Percentiles rank a stretch among this genome's conserved stretches.
These are phyloP conservation scores for Zhuliangozyma parablackwelliae DNA, from an alignment of 1,139 yeast genomes.

Conservation along the genomic window DNA sequence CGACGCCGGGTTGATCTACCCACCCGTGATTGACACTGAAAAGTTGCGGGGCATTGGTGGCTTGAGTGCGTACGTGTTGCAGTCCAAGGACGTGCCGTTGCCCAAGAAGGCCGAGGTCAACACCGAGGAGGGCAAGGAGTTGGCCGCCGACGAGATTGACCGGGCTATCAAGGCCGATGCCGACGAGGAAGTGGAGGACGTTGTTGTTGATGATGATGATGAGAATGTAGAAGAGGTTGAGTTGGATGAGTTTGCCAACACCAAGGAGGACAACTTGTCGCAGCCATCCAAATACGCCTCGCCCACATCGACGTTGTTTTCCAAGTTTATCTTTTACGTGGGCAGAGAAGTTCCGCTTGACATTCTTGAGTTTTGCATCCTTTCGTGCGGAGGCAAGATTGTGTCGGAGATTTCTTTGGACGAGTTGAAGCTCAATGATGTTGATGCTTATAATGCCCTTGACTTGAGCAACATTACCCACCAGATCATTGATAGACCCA, in stretches of 20 bases:
- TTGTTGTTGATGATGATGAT: conserved; percentile 28
- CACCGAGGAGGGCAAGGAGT: conserved; percentile 28
- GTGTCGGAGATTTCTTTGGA: conserved; percentile 87
- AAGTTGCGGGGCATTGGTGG: conserved; percentile 88
- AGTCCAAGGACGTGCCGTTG: conserved; percentile 37
- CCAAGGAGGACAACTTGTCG: conserved; percentile 67
- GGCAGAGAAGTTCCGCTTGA: conserved; percentile 97
- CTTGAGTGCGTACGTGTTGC: conserved; percentile 71
- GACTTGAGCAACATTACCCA: conserved; percentile 77
- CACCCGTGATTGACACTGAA: conserved; percentile 75
- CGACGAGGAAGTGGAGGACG: conserved; percentile 25
- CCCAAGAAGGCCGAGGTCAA: conserved; percentile 23
- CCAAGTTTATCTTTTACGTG: conserved; percentile 73
- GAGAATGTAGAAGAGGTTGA: conserved; percentile 40
- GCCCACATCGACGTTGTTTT: conserved; percentile 60
- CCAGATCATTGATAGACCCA: conserved; percentile 92
- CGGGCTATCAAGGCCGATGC: conserved; percentile 51
- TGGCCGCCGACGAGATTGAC: conserved; percentile 41
- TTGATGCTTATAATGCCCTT: conserved; percentile 40
- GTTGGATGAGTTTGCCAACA: conserved; percentile 66
- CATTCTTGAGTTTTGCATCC: conserved; percentile 79
- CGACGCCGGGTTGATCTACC: conserved; percentile 82
- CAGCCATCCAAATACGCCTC: conserved; percentile 73
- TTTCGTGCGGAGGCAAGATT: conserved; percentile 83
- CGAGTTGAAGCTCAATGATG: conserved; percentile 49